phyloP scores from a whole-genome alignment of 2,329 filamentous ascomycete species.

The Colletotrichum noveboracense region DNA sequence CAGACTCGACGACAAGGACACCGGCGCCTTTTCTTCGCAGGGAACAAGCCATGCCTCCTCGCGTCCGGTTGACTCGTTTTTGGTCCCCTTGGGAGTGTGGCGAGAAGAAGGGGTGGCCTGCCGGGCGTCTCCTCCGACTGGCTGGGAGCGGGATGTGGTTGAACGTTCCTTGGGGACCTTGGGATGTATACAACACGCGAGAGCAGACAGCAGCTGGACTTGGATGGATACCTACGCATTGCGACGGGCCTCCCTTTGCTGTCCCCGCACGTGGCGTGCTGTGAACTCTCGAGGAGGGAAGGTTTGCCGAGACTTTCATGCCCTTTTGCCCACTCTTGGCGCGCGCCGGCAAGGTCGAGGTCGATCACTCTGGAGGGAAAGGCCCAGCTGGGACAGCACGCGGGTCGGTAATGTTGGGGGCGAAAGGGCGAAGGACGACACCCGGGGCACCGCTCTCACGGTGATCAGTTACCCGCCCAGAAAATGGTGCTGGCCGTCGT shows the following conservation, averaged over 20 bases:
- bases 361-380: background rate
- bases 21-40: constrained; percentile 2
- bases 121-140: constrained; percentile 16
- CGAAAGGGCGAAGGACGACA: background rate
- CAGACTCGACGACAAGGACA: constrained; percentile 10
- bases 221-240: background rate
- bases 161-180: background rate
- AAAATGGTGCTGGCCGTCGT: background rate
- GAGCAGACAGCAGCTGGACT: background rate
- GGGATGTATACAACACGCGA: background rate
- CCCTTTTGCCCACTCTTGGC: constrained; percentile 10
- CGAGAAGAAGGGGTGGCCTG: constrained; percentile 4
- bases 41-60: background rate
- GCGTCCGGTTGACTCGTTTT: constrained; percentile 12
- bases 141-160: background rate
- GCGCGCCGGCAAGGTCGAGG: constrained; percentile 10
- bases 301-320: constrained; percentile 21
- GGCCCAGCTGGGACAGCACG: background rate
- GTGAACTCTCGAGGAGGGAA: constrained; percentile 11
- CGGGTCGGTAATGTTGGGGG: background rate
- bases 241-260: background rate
- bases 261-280: constrained; percentile 16
- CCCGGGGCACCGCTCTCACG: background rate
- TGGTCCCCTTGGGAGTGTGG: background rate
- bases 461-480: background rate